These are phyloP conservation scores for Globisporangium recalcitrans DNA, from an alignment of 352 stramenopile species.

Conservation along the genomic window DNA sequence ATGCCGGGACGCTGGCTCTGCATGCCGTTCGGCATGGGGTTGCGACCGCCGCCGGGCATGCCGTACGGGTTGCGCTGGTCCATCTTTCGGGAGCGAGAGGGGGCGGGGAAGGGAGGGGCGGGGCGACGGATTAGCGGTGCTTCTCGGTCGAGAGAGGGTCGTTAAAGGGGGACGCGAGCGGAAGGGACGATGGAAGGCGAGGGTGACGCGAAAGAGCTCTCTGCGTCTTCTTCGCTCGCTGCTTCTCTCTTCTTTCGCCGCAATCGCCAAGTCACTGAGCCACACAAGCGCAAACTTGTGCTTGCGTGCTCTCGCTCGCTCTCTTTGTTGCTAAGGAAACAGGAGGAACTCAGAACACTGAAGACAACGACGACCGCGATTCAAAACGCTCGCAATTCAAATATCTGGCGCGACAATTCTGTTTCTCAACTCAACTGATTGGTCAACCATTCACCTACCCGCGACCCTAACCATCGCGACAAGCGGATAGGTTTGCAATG, in stretches of 20 bases:
- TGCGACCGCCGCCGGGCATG: constrained; percentile 34
- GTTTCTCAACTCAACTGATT: neutral
- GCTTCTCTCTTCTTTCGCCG: neutral
- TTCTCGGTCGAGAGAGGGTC: neutral
- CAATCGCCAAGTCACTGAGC: constrained; percentile 11
- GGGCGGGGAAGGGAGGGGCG: too few species aligned
- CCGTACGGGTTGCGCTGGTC: constrained; percentile 65
- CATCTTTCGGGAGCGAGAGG: constrained; percentile 26
- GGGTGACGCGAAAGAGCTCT: neutral
- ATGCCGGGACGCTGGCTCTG: constrained; percentile 30
- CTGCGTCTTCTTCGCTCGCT: neutral
- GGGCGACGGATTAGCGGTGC: neutral
- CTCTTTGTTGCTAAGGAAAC: neutral
- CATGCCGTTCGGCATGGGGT: constrained; percentile 36
- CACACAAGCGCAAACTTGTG: neutral
- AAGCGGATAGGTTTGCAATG: too few species aligned
- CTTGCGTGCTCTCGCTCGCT: constrained; percentile 3
- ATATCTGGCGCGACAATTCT: neutral
- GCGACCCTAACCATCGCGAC: too few species aligned
- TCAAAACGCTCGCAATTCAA: neutral
- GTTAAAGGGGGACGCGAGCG: neutral
- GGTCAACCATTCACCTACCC: too few species aligned
- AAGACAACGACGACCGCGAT: neutral
- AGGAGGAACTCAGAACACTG: constrained; percentile 2
- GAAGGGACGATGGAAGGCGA: neutral